Base-by-base conservation (phyloP, 2,329 filamentous ascomycete species). In the Aspergillus calidoustus region DNA sequence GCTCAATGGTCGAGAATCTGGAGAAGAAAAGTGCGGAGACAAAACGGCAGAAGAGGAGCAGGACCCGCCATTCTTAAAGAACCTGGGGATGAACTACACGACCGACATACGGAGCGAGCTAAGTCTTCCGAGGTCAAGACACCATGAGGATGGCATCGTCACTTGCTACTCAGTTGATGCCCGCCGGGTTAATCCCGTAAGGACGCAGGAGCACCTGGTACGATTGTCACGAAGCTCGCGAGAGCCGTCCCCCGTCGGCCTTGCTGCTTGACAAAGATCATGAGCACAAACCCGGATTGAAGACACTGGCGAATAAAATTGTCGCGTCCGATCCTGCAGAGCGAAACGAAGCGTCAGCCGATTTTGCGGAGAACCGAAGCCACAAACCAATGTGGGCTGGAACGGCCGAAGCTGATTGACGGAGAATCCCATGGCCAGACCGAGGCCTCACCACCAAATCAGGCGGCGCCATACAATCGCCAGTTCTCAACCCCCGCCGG, bases 61-160 rank as follows among this genome's bases (percentile, higher is more conserved):
- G 61, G 66, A 60, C 60, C 61, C 57, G 53, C 61, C 49, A 57
- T 43, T 60, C 57, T 66, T 67, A 67, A 68, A 65, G 57, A 67
- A 56, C 70, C 68, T 59, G 67, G 67, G 63, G 69, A 69, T 68
- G 58, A 47, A 66, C 65, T 66, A 65, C 64, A 63, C 48, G 59
- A 58, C 49, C 34, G 23, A 54, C 15, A 13, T 44, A 53, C 31
- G 50, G 50, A 62, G 54, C 44, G 25, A 54, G 47, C 54, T 17
- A 44, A 52, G 23, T 34, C 6, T 48, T 25, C 44, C 46, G 23
- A 57, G 22, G 51, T 43, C 46, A 52, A 22, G 28, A 13, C 30
- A 25, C 23, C 25, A 52, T 43, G 48, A 17, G 60, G 41, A 52
- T 48, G 50, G 41, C 31, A 50, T 50, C 54, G 31, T 53, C 49